These are phyloP conservation scores for Eucommia ulmoides DNA, from an alignment of 257 asterid species.

Conservation along the genomic window DNA sequence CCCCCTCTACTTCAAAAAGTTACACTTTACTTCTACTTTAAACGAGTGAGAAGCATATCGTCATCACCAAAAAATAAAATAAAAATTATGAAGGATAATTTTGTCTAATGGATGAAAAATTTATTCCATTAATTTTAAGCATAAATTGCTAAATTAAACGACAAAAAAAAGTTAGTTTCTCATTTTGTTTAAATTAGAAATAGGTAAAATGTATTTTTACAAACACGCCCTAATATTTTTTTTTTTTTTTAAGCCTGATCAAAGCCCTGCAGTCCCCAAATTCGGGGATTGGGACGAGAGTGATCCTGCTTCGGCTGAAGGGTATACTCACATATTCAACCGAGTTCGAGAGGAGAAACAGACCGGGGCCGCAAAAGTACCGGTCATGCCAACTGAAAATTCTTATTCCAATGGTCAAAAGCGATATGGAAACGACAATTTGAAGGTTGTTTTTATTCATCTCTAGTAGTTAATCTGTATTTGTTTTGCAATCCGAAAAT, in stretches of 20 bases:
- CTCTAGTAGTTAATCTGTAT: too few relatives aligned
- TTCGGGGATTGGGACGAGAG: conserved; percentile 87
- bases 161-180: background rate
- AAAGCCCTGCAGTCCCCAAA: conserved; percentile 62
- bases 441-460: conserved; percentile 28
- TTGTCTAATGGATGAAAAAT: too few relatives aligned
- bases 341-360: conserved; percentile 56
- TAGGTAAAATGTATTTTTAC: background rate
- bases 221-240: background rate
- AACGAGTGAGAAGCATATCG: too few relatives aligned
- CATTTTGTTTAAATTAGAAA: background rate
- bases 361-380: conserved; percentile 61
- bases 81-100: background rate
- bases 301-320: conserved; percentile 77
- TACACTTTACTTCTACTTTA: too few relatives aligned
- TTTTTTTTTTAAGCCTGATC: conserved; percentile 34
- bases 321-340: conserved; percentile 50
- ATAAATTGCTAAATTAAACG: too few relatives aligned
- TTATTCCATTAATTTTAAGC: too few relatives aligned
- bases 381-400: conserved; percentile 39
- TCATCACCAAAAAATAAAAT: too few relatives aligned
- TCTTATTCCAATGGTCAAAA: conserved; percentile 40
- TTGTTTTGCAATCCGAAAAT: too few relatives aligned
- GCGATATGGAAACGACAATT: conserved; percentile 27
- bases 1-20: background rate